Evolutionary conservation across 2,329 filamentous ascomycete genomes (phyloP).

Genomic region (Calcarisporium arbuscula): DNA sequence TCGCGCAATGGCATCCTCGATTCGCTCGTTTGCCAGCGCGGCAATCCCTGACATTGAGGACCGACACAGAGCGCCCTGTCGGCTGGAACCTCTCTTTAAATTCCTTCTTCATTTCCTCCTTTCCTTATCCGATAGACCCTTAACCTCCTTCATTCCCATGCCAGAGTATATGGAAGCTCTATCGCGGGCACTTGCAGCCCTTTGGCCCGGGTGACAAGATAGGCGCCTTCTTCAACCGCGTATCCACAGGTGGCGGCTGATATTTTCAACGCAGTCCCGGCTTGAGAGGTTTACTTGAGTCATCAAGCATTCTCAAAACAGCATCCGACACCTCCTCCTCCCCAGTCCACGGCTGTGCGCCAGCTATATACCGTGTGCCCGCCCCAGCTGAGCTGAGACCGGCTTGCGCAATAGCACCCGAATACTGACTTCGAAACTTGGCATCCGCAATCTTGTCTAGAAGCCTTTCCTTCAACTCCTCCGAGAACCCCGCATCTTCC

Average conservation of each 20-base stretch:
- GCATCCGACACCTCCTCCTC: slow-evolving; percentile 68
- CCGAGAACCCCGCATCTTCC: slow-evolving; percentile 57
- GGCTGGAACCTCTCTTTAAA: slow-evolving; percentile 77
- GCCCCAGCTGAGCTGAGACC: slow-evolving; percentile 49
- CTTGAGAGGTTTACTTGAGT: slow-evolving; percentile 65
- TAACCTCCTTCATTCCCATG: slow-evolving; percentile 39
- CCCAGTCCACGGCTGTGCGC: slow-evolving; percentile 70
- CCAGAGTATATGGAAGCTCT: slow-evolving; percentile 46
- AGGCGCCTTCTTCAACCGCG: slow-evolving; percentile 38
- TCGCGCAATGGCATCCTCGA: slow-evolving; percentile 87
- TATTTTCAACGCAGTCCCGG: slow-evolving; percentile 40
- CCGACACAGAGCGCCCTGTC: slow-evolving; percentile 65
- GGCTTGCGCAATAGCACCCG: slow-evolving; percentile 41
- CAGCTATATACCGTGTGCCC: slow-evolving; percentile 62
- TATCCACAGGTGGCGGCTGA: slow-evolving; percentile 43
- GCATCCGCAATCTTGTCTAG: slow-evolving; percentile 50
- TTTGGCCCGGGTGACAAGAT: slow-evolving; percentile 36
- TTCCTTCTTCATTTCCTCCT: slow-evolving; percentile 62
- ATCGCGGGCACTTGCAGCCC: slow-evolving; percentile 50
- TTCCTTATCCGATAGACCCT: slow-evolving; percentile 62
- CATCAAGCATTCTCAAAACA: slow-evolving; percentile 77
- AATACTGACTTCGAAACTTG: slow-evolving; percentile 46
- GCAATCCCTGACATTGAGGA: slow-evolving; percentile 71
- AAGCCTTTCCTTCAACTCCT: slow-evolving; percentile 54
- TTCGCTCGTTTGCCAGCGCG: slow-evolving; percentile 80